These are phyloP conservation scores for Mycena kentingensis DNA, from an alignment of 768 basidiomycete species.

Conservation along the genomic window DNA sequence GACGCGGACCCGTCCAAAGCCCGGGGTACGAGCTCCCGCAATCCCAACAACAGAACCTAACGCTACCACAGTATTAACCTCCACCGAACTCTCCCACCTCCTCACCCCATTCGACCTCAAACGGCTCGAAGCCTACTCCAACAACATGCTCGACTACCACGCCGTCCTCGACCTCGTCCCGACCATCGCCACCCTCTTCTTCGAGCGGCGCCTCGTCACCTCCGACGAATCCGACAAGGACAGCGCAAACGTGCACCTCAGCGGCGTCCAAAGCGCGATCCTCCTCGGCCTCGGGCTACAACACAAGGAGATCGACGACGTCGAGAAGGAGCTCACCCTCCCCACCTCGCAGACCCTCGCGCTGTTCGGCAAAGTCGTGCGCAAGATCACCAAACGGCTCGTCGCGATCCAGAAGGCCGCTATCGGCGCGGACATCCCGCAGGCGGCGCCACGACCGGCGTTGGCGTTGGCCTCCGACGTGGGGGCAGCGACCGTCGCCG, in stretches of 20 bases:
- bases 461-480: slow-evolving; percentile 11
- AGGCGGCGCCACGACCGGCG: slow-evolving; percentile 34
- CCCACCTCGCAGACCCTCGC: slow-evolving; percentile 88
- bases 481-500: slow-evolving; percentile 42
- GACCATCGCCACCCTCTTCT: slow-evolving; percentile 77
- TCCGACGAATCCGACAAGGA: slow-evolving; percentile 45
- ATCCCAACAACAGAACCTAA: too few relatives aligned
- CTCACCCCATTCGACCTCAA: slow-evolving; percentile 94
- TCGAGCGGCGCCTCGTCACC: slow-evolving; percentile 59
- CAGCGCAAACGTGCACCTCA: slow-evolving; percentile 69
- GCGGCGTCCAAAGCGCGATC: slow-evolving; percentile 90
- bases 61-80: slow-evolving; percentile 35
- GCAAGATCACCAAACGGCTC: slow-evolving; percentile 77
- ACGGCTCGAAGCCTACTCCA: slow-evolving; percentile 92
- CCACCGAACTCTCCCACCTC: slow-evolving; percentile 53
- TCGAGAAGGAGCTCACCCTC: slow-evolving; percentile 84
- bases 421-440: slow-evolving; percentile 64
- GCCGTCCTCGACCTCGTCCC: slow-evolving; percentile 93
- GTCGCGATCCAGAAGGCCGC: slow-evolving; percentile 79
- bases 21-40: slow-evolving; percentile 35
- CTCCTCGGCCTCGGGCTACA: slow-evolving; percentile 88
- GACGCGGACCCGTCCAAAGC: slow-evolving; percentile 36
- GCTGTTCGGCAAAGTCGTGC: slow-evolving; percentile 86
- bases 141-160: slow-evolving; percentile 96
- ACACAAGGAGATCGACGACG: slow-evolving; percentile 83